Evolutionary conservation across 306 rosid species (phyloP).

Genomic region (Corylus avellana): DNA sequence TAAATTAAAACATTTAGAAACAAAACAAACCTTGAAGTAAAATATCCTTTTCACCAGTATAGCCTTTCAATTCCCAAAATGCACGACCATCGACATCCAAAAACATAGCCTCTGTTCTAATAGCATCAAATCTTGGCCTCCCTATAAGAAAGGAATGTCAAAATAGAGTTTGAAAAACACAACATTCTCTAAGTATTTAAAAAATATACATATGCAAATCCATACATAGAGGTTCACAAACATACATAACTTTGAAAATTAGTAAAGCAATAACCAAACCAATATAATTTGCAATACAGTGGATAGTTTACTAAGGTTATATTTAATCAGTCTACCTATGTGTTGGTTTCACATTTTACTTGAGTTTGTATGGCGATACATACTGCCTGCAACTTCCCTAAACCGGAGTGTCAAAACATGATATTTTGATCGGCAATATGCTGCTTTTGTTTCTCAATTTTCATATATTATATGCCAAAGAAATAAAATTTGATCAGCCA

Average conservation of each 20-base stretch:
- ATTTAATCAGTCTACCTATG: background rate
- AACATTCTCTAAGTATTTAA: background rate
- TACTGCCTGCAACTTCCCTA: background rate
- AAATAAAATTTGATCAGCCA: background rate
- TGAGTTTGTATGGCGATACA: background rate
- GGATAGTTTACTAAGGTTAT: background rate
- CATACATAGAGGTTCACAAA: background rate
- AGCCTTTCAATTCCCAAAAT: slow-evolving; percentile 42
- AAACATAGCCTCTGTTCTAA: slow-evolving; percentile 39
- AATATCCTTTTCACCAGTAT: slow-evolving; percentile 25
- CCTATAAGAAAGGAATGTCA: slow-evolving; percentile 24
- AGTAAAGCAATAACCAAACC: background rate
- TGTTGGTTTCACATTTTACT: background rate
- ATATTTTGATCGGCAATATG: background rate
- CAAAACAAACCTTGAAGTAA: slow-evolving; percentile 47
- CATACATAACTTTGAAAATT: background rate
- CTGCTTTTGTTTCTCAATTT: background rate
- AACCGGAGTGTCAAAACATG: background rate
- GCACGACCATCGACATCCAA: slow-evolving; percentile 44
- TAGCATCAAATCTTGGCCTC: slow-evolving; percentile 26
- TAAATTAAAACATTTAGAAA: background rate
- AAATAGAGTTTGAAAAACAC: background rate
- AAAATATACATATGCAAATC: too few relatives aligned
- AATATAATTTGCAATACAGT: background rate
- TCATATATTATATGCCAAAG: background rate